Base-by-base conservation (phyloP, 2,329 filamentous ascomycete genomes). In the Phaeosphaeriaceae sp. region DNA sequence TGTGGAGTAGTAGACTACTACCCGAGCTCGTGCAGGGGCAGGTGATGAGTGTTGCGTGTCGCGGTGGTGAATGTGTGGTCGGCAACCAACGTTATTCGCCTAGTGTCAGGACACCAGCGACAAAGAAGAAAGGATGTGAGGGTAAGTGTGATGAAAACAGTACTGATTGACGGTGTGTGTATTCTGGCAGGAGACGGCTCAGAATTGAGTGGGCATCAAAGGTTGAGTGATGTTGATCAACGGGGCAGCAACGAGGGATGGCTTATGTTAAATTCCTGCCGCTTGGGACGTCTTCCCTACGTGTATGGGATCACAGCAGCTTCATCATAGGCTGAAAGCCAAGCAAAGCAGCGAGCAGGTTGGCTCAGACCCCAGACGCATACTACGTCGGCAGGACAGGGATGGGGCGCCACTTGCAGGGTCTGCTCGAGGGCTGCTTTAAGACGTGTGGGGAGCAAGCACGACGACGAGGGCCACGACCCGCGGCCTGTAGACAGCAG, bases 241-340 rank as follows among this genome's bases (percentile, higher is more conserved):
- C 62, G 68, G 71, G 53, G 58, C 66, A 63, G 64, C 65, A 65
- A 66, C 68, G 63, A 70, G 72, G 73, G 68, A 67, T 61, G 48
- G 58, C 51, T 62, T 59, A 64, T 65, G 71, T 70, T 76, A 76
- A 76, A 74, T 70, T 75, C 67, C 66, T 50, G 60, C 58, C 62
- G 61, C 61, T 69, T 66, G 60, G 27, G 53, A 60, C 55, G 58
- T 64, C 66, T 67, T 71, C 31, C 72, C 71, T 71, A 72, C 71
- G 71, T 72, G 67, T 67, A 68, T 69, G 65, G 71, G 59, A 64
- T 67, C 70, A 72, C 69, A 69, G 65, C 64, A 71, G 66, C 62
- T 68, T 67, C 74, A 77, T 76, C 72, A 76, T 75, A 73, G 74
- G 73, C 73, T 74, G 66, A 58, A 51, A 54, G 72, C 71, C 72